These are phyloP conservation scores for Bryum argenteum DNA, from an alignment of 225 moss, liverwort and hornwort genomes.

Conservation along the genomic window DNA sequence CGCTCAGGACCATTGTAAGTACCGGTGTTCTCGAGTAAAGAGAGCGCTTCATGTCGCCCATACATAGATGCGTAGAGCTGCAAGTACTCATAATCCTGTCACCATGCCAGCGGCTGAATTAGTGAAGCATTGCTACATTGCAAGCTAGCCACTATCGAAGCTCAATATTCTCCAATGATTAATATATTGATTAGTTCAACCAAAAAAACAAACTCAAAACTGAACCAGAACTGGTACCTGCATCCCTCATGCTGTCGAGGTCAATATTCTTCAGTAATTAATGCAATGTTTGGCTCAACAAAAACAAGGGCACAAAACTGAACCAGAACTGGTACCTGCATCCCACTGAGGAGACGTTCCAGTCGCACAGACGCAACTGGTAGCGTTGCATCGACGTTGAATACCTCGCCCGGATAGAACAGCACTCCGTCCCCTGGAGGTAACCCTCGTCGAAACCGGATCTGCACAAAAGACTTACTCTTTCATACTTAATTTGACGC, in stretches of 20 bases:
- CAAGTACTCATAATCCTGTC: conserved; percentile 85
- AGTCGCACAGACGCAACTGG: conserved; percentile 91
- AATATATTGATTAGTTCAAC: too few species aligned
- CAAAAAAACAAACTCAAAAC: conserved; percentile 7
- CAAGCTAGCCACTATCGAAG: conserved; percentile 5
- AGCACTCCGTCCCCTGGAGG: conserved; percentile 91
- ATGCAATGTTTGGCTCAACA: too few species aligned
- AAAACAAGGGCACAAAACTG: conserved; percentile 1
- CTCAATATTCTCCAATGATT: not conserved
- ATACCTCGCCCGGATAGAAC: conserved; percentile 88
- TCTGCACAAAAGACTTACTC: conserved; percentile 31
- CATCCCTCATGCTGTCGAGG: conserved; percentile 65
- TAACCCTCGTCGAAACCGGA: conserved; percentile 78
- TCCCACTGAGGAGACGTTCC: conserved; percentile 80
- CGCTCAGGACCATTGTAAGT: conserved; percentile 77
- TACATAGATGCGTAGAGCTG: conserved; percentile 79
- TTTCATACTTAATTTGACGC: too few species aligned
- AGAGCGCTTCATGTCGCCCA: conserved; percentile 66
- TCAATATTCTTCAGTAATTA: conserved; percentile 6
- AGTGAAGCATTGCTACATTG: conserved; percentile 1
- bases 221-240: conserved; percentile 49
- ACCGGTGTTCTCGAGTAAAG: conserved; percentile 68
- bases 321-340: conserved; percentile 60
- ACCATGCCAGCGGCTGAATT: not conserved
- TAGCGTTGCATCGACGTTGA: conserved; percentile 62